Evolutionary conservation across 2,329 filamentous ascomycete genomes (phyloP).

Genomic region (Trichoderma sp.): DNA sequence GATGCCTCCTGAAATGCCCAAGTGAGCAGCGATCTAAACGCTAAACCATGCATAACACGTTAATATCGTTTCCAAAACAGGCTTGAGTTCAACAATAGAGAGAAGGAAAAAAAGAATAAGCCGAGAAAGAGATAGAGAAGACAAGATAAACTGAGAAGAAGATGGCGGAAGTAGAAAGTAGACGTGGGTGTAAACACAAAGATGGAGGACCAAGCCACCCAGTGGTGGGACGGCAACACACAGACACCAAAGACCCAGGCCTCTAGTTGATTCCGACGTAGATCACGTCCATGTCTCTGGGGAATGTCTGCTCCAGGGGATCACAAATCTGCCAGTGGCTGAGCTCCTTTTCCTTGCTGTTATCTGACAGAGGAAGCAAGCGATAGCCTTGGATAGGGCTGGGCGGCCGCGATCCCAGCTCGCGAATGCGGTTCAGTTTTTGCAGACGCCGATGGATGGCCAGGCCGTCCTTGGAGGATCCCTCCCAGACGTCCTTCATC

Average conservation of each 20-base stretch:
- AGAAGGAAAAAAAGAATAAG: not conserved
- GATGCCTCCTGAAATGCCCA: constrained; percentile 31
- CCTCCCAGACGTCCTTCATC: constrained; percentile 62
- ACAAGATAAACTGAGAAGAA: not conserved
- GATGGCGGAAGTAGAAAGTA: not conserved
- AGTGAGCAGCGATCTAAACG: constrained; percentile 25
- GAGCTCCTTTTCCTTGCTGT: constrained; percentile 36
- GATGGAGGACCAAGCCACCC: not conserved
- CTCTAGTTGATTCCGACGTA: constrained; percentile 38
- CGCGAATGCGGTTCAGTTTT: constrained; percentile 41
- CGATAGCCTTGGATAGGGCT: constrained; percentile 39
- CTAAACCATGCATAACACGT: constrained; percentile 30
- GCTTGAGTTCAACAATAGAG: not conserved
- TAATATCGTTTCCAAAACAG: constrained; percentile 13
- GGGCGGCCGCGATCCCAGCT: constrained; percentile 37
- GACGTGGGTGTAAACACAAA: not conserved
- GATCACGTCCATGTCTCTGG: constrained; percentile 44
- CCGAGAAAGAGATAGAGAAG: not conserved
- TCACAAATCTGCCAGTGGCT: constrained; percentile 43
- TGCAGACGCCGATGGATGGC: constrained; percentile 48
- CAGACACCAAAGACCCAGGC: not conserved
- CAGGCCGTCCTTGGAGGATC: constrained; percentile 54
- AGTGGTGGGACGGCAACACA: too few relatives aligned
- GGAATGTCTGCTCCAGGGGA: constrained; percentile 42
- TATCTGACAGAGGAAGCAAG: constrained; percentile 37